These are phyloP conservation scores for Daldinia caldariorum DNA, from an alignment of 495 filamentous ascomycete species.

Conservation along the genomic window DNA sequence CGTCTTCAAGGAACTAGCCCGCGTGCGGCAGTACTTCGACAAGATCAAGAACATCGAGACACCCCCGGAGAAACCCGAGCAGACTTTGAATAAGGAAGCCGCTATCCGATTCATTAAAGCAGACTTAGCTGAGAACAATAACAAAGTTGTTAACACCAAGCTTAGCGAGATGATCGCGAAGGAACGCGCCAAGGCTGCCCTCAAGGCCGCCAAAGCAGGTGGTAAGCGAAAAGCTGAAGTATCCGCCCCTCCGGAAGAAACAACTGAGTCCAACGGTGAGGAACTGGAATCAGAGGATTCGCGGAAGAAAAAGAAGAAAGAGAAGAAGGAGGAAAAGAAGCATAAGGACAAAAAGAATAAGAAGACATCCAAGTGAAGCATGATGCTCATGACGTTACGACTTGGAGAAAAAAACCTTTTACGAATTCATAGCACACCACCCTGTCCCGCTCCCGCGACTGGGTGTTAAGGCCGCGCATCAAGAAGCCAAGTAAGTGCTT, in stretches of 20 bases:
- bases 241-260: slow-evolving; percentile 32
- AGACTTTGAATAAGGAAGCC: slow-evolving; percentile 80
- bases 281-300: slow-evolving; percentile 37
- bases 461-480: background rate
- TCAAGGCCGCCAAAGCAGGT: slow-evolving; percentile 48
- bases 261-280: slow-evolving; percentile 28
- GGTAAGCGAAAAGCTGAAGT: slow-evolving; percentile 53
- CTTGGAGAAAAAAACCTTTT: background rate
- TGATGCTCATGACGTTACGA: background rate
- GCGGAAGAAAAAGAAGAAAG: slow-evolving; percentile 45
- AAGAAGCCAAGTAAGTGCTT: slow-evolving; percentile 13
- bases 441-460: background rate
- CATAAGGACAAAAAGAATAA: slow-evolving; percentile 39
- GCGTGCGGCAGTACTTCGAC: slow-evolving; percentile 90
- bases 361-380: slow-evolving; percentile 22
- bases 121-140: slow-evolving; percentile 66
- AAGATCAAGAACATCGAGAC: slow-evolving; percentile 78
- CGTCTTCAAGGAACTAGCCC: slow-evolving; percentile 81
- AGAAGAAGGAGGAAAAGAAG: slow-evolving; percentile 28
- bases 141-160: slow-evolving; percentile 52
- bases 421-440: background rate
- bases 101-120: slow-evolving; percentile 82
- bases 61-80: slow-evolving; percentile 63
- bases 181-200: slow-evolving; percentile 56
- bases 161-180: slow-evolving; percentile 58